phyloP scores from a whole-genome alignment of 1,139 yeast species.

The Meyerozyma guilliermondii region DNA sequence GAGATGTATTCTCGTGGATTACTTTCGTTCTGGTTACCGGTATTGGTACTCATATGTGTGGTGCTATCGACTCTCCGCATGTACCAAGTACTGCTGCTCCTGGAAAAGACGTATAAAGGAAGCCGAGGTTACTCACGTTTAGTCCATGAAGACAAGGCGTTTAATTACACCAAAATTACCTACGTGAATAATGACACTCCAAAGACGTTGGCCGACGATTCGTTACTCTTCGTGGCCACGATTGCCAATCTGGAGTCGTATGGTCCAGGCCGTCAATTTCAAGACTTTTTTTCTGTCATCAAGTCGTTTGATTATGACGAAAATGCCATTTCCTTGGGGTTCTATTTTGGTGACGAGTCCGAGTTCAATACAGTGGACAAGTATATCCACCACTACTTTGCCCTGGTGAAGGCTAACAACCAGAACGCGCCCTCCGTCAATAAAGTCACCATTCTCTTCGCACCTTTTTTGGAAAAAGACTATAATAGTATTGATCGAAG shows the following conservation, averaged over 20 bases:
- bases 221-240: conserved; percentile 19
- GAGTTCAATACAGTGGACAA: conserved; percentile 20
- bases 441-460: conserved; percentile 23
- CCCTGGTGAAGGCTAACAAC: background rate
- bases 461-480: conserved; percentile 28
- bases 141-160: conserved; percentile 7
- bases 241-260: conserved; percentile 24
- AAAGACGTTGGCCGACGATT: conserved; percentile 6
- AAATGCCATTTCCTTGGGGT: conserved; percentile 21
- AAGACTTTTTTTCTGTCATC: conserved; percentile 21
- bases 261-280: conserved; percentile 21
- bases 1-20: background rate
- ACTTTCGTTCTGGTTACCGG: background rate
- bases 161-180: conserved; percentile 9
- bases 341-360: conserved; percentile 20
- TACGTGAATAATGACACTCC: conserved; percentile 7
- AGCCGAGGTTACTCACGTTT: background rate
- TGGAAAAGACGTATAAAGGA: background rate
- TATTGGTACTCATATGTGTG: background rate
- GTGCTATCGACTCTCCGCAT: background rate
- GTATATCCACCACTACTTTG: conserved; percentile 13
- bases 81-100: background rate
- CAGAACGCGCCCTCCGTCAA: conserved; percentile 6
- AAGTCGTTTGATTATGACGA: conserved; percentile 11
- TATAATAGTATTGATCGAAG: conserved; percentile 16